phyloP scores from a whole-genome alignment of 352 stramenopile species.

The Globisporangium ultimum region DNA sequence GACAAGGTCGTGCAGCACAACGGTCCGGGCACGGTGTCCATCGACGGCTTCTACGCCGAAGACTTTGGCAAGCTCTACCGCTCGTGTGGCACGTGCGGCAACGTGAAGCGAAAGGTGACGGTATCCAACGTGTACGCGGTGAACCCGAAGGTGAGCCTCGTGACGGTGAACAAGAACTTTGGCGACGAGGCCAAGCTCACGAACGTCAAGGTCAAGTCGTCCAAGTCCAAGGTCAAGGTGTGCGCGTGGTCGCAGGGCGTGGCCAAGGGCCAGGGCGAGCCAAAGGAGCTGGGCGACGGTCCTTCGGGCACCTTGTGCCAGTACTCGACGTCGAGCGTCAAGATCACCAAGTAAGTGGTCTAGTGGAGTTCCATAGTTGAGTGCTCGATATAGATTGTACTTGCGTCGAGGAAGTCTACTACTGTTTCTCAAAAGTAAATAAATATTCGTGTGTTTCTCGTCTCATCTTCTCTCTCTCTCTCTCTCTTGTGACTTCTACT shows the following conservation, averaged over 20 bases:
- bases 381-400: too few species aligned
- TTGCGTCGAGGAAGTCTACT: too few species aligned
- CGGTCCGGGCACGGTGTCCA: too few species aligned
- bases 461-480: too few species aligned
- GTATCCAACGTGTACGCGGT: conserved; percentile 19
- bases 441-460: too few species aligned
- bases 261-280: conserved; percentile 16
- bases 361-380: too few species aligned
- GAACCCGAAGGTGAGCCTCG: conserved; percentile 17
- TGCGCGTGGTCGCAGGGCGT: conserved; percentile 6
- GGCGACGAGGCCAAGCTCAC: conserved; percentile 17
- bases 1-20: too few species aligned
- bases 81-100: neutral
- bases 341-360: too few species aligned
- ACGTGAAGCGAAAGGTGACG: conserved; percentile 14
- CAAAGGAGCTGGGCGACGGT: conserved; percentile 3
- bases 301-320: conserved; percentile 1
- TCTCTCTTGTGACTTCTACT: too few species aligned
- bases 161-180: conserved; percentile 21
- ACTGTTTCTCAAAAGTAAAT: too few species aligned
- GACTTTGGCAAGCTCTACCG: too few species aligned
- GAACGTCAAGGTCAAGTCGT: conserved; percentile 17
- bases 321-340: conserved; percentile 3
- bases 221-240: conserved; percentile 3
- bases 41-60: too few species aligned